Evolutionary conservation across 2,329 filamentous ascomycete genomes (phyloP), one percentile per base, ranked within the genome.

Genomic region (Penicillium sp.): DNA sequence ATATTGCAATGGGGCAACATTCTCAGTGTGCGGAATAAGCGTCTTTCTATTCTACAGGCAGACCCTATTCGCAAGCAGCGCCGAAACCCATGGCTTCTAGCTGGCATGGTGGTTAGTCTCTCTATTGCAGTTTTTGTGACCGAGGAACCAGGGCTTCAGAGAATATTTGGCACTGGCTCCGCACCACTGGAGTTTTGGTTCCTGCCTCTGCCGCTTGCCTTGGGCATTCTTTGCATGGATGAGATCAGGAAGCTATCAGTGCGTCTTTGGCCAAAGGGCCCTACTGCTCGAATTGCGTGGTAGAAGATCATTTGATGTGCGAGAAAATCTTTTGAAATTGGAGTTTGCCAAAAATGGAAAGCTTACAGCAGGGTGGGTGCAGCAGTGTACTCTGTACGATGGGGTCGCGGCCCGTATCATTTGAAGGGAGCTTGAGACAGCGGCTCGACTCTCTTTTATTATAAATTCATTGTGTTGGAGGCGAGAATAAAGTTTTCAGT

Each of bases 1-100:
- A 77, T 84, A 35, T 70, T 84, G 35, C 82, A 84, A 57, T 82
- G 80, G 77, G 81, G 81, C 3, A 84, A 84, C 58, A 78, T 84
- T 35, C 71, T 84, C 11, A 72, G 69, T 0, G 77, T 84, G 6
- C 78, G 82, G 47, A 84, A 81, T 60, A 80, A 82, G 35, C 74
- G 80, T 1, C 68, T 83, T 50, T 82, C 79, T 42, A 78, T 84
- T 37, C 62, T 84, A 25, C 80, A 84, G 61, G 80, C 81, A 0
- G 79, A 81, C 50, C 82, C 82, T 0, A 67, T 83, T 5, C 75
- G 74, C 25, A 72, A 76, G 58, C 64, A 77, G 59, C 71, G 80
- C 3, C 78, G 80, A 13, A 84, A 84, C 55, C 79, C 78, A 0
- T 83, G 79, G 80, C 66, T 84, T n/a, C 61, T 81, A 1, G 69